These are phyloP conservation scores for Ophiobolus disseminans DNA, from an alignment of 2,329 filamentous ascomycete genomes.

Conservation along the genomic window DNA sequence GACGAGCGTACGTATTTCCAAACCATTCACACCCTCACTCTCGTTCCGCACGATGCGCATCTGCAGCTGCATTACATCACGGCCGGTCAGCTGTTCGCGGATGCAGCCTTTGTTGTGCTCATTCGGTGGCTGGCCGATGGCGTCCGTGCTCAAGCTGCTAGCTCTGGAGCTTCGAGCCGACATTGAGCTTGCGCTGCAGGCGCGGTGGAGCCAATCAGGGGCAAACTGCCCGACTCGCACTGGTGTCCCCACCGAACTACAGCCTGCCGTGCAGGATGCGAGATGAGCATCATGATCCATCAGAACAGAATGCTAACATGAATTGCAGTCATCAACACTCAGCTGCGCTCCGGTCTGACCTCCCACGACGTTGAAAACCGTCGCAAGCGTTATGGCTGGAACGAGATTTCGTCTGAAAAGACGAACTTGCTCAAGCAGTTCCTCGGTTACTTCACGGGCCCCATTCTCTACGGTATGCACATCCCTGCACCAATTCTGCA, in stretches of 20 bases:
- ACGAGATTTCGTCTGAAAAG: constrained; percentile 76
- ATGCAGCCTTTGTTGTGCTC: constrained; percentile 15
- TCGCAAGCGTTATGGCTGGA: constrained; percentile 71
- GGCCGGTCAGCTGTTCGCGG: background rate
- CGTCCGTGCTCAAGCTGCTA: constrained; percentile 24
- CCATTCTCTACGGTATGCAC: constrained; percentile 78
- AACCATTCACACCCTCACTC: background rate
- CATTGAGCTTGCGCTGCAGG: constrained; percentile 15
- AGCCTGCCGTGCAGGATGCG: constrained; percentile 14
- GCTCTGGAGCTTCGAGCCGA: constrained; percentile 1
- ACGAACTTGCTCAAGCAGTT: constrained; percentile 78
- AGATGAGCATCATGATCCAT: constrained; percentile 6
- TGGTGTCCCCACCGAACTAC: constrained; percentile 23
- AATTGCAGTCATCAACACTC: constrained; percentile 62
- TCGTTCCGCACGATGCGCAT: background rate
- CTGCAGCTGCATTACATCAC: background rate
- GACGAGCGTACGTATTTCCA: constrained; percentile 56
- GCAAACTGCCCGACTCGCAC: constrained; percentile 13
- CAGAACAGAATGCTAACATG: constrained; percentile 48
- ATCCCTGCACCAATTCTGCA: constrained; percentile 18
- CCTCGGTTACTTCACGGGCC: constrained; percentile 76
- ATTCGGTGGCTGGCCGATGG: constrained; percentile 15
- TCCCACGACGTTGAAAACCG: constrained; percentile 66
- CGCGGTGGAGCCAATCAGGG: constrained; percentile 28
- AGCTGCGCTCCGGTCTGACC: constrained; percentile 70